Percentiles rank a stretch among this genome's conserved stretches.
phyloP scores from a whole-genome alignment of 164 flowering plant species.

The Brasenia schreberi region DNA sequence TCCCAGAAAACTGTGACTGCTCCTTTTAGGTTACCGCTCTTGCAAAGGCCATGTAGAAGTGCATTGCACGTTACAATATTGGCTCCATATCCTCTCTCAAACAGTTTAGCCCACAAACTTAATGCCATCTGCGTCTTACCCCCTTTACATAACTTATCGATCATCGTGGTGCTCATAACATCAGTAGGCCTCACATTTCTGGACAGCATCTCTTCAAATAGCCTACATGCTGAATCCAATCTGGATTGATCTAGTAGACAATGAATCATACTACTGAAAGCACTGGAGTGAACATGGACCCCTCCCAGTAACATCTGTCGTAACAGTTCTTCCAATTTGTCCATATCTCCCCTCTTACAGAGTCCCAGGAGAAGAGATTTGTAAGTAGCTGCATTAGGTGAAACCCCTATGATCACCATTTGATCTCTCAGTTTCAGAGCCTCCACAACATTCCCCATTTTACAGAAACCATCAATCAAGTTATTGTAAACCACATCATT shows the following conservation, averaged over 20 bases:
- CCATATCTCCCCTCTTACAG: conserved; percentile 35
- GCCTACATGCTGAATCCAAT: conserved; percentile 34
- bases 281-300: conserved; percentile 20
- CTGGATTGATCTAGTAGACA: conserved; percentile 27
- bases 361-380: conserved; percentile 45
- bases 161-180: conserved; percentile 33
- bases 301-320: conserved; percentile 38
- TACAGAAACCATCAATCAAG: conserved; percentile 55
- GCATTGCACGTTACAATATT: conserved; percentile 60
- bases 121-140: conserved; percentile 34
- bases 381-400: conserved; percentile 39
- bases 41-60: conserved; percentile 49
- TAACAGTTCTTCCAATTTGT: conserved; percentile 31
- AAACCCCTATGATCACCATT: conserved; percentile 43
- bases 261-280: conserved; percentile 30
- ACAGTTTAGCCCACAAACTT: conserved; percentile 44
- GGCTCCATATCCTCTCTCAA: conserved; percentile 37
- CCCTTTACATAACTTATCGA: conserved; percentile 36
- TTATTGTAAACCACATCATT: conserved; percentile 50
- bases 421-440: conserved; percentile 40
- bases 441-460: conserved; percentile 23
- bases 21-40: conserved; percentile 32
- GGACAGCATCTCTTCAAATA: conserved; percentile 40
- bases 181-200: conserved; percentile 50
- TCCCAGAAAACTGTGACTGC: conserved; percentile 33